Evolutionary conservation across 805 yeast genomes (phyloP).

Genomic region (Saccharomycopsis sp.): DNA sequence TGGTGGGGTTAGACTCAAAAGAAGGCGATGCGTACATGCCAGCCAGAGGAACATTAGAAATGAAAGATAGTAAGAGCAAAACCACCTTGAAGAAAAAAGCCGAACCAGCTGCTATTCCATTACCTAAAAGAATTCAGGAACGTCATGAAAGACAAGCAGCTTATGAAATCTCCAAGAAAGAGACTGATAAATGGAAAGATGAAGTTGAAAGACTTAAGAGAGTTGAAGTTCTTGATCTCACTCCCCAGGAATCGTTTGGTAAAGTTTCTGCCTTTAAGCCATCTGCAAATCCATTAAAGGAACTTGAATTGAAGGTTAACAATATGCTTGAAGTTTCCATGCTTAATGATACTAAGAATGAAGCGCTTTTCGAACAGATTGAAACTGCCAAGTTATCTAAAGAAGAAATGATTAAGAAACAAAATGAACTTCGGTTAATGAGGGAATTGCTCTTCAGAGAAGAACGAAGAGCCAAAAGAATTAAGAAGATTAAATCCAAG

Average conservation of each 20-base stretch:
- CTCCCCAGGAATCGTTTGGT: constrained; percentile 22
- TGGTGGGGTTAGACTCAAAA: constrained; percentile 46
- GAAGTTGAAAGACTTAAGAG: constrained; percentile 60
- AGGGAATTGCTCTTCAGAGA: constrained; percentile 95
- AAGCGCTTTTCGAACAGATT: constrained; percentile 80
- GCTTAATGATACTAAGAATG: constrained; percentile 62
- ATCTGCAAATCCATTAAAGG: constrained; percentile 42
- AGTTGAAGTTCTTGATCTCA: constrained; percentile 52
- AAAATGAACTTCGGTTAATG: constrained; percentile 82
- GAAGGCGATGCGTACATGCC: constrained; percentile 73
- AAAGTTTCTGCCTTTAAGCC: constrained; percentile 49
- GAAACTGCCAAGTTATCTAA: constrained; percentile 74
- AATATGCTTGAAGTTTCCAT: constrained; percentile 57
- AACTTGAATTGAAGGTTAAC: constrained; percentile 61
- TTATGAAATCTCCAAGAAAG: constrained; percentile 78
- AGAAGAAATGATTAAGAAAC: constrained; percentile 70
- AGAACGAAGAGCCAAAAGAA: constrained; percentile 81
- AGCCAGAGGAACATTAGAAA: constrained; percentile 49
- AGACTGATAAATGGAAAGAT: constrained; percentile 85
- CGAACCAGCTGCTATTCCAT: constrained; percentile 63
- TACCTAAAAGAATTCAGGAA: constrained; percentile 79
- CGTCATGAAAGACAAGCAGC: constrained; percentile 86
- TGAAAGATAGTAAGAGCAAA: constrained; percentile 52
- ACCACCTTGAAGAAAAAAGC: constrained; percentile 38
- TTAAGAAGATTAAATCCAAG: constrained; percentile 93